phyloP scores from a whole-genome alignment of 23 red algal genomes.

The Gracilaria vermiculophylla region DNA sequence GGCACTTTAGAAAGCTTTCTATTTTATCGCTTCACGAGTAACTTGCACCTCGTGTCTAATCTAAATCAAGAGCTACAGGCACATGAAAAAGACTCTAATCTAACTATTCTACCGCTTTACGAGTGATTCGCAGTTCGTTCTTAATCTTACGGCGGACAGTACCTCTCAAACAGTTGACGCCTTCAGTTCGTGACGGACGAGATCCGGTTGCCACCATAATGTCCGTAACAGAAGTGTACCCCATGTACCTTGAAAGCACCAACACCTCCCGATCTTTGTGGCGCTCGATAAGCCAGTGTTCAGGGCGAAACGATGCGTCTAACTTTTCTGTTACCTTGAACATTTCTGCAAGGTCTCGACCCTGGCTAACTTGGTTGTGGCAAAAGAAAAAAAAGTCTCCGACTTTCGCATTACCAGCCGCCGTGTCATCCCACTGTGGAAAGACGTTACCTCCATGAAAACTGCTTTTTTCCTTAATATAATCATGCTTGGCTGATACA shows the following conservation, averaged over 20 bases:
- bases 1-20: no score
- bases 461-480: background rate
- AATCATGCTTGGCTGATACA: background rate
- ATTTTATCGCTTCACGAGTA: no score
- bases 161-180: conserved; percentile 10
- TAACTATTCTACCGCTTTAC: background rate
- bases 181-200: background rate
- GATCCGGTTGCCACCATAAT: conserved; percentile 18
- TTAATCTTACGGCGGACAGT: background rate
- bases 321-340: background rate
- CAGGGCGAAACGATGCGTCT: background rate
- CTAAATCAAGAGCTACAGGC: no score
- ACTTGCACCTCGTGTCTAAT: no score
- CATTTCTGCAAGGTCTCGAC: conserved; percentile 32
- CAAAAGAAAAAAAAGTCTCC: conserved; percentile 26
- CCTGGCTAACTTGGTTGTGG: background rate
- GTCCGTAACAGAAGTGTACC: conserved; percentile 4
- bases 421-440: conserved; percentile 13
- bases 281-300: background rate
- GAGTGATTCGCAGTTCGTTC: background rate
- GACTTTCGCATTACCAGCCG: background rate
- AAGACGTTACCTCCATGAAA: background rate
- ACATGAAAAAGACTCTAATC: no score
- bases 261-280: background rate
- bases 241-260: conserved; percentile 13